A percentile compares a stretch with the other conserved stretches of the same genome.
Conservation (phyloP, 441 rosid genomes). For the Arabidopsis lyrata region DNA sequence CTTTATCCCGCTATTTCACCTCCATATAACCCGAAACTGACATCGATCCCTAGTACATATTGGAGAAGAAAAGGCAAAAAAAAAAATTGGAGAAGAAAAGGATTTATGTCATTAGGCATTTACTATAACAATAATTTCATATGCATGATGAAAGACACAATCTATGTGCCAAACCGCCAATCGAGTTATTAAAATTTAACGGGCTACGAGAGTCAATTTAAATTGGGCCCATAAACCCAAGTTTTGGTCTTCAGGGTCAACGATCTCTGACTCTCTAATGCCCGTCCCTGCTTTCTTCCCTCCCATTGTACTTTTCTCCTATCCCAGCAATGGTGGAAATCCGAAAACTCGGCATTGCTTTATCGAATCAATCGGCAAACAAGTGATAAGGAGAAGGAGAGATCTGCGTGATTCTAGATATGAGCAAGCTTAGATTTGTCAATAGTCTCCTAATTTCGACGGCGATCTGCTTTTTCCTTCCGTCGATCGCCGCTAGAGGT, state of each 20-base stretch:
- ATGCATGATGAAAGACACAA: too few relatives aligned
- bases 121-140: too few relatives aligned
- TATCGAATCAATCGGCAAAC: constrained; percentile 8
- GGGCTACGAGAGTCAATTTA: neutral
- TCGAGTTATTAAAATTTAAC: too few relatives aligned
- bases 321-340: constrained; percentile 32
- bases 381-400: constrained; percentile 1
- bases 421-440: constrained; percentile 32
- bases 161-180: too few relatives aligned
- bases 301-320: neutral
- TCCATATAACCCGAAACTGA: too few relatives aligned
- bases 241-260: constrained; percentile 40
- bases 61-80: too few relatives aligned
- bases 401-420: constrained; percentile 11
- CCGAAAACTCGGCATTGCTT: constrained; percentile 9
- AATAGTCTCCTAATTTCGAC: constrained; percentile 29
- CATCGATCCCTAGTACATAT: too few relatives aligned
- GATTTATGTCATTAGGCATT: too few relatives aligned
- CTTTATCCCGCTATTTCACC: too few relatives aligned
- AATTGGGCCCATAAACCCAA: constrained; percentile 23
- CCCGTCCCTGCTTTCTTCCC: neutral
- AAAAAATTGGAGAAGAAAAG: too few relatives aligned
- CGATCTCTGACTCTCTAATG: neutral
- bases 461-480: constrained; percentile 39
- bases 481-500: constrained; percentile 60